phyloP scores from a whole-genome alignment of 495 filamentous ascomycete species.

The Penicilliopsis zonata region DNA sequence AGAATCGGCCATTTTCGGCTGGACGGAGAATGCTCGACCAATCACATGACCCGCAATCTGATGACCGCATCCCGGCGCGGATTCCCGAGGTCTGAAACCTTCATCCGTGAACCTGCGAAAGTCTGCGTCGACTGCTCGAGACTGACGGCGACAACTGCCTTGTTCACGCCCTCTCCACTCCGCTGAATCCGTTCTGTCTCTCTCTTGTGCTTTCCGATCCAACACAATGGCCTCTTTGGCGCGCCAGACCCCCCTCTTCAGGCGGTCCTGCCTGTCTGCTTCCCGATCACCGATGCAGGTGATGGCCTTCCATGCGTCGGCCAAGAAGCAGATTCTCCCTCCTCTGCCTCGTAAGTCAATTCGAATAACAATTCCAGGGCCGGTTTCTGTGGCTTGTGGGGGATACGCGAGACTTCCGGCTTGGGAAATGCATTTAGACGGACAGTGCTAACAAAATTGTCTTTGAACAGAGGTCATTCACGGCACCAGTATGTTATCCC shows the following conservation, averaged over 20 bases:
- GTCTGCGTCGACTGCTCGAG: constrained; percentile 3
- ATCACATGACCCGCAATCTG: constrained; percentile 27
- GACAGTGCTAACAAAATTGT: constrained; percentile 16
- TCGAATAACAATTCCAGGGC: too few relatives aligned
- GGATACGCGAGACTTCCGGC: background rate
- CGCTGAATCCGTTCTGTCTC: too few relatives aligned
- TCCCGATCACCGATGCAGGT: constrained; percentile 30
- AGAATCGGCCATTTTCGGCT: constrained; percentile 33
- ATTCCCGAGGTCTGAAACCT: constrained; percentile 35
- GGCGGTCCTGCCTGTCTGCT: constrained; percentile 26
- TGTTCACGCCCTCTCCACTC: too few relatives aligned
- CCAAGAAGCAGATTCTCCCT: constrained; percentile 54
- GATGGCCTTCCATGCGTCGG: constrained; percentile 63
- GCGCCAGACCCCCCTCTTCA: constrained; percentile 26
- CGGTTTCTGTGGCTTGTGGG: background rate
- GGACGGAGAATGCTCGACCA: constrained; percentile 26
- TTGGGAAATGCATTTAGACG: background rate
- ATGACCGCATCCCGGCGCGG: constrained; percentile 33
- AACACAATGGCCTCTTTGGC: constrained; percentile 32
- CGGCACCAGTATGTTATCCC: constrained; percentile 56
- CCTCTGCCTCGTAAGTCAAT: constrained; percentile 50
- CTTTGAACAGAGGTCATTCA: constrained; percentile 54
- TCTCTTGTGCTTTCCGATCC: background rate
- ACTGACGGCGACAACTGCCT: background rate
- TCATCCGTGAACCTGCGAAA: constrained; percentile 12